A percentile compares a stretch with the other conserved stretches of the same genome.
Conservation (phyloP, 129 eudicot species). For the Sambucus nigra region DNA sequence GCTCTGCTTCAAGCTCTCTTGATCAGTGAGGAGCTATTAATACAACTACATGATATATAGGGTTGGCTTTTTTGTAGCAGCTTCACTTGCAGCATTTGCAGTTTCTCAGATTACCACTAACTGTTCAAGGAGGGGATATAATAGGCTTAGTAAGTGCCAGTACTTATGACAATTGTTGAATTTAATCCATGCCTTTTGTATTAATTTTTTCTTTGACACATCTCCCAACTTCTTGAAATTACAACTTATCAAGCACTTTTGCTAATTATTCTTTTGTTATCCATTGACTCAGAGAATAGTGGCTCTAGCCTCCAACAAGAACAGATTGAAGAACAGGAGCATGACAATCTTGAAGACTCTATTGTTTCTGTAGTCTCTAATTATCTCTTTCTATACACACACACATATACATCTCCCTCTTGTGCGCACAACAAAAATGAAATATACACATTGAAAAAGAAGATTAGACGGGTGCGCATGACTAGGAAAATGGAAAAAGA, state of each 20-base stretch:
- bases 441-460: too few relatives aligned
- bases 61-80: slow-evolving; percentile 3
- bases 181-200: too few relatives aligned
- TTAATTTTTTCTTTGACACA: neutral
- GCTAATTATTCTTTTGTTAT: neutral
- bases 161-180: too few relatives aligned
- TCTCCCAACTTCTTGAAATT: neutral
- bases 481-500: too few relatives aligned
- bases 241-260: neutral
- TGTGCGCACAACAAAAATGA: too few relatives aligned
- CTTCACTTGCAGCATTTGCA: slow-evolving; percentile 7
- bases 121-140: neutral
- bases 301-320: neutral
- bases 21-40: neutral
- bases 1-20: neutral
- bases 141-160: too few relatives aligned
- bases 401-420: too few relatives aligned
- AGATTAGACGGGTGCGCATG: too few relatives aligned
- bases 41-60: slow-evolving; percentile 9
- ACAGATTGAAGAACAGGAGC: neutral
- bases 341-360: neutral
- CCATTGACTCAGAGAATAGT: neutral
- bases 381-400: too few relatives aligned
- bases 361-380: too few relatives aligned
- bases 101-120: neutral